phyloP scores from a whole-genome alignment of 2,329 filamentous ascomycete genomes.

The Penicillium sp. region DNA sequence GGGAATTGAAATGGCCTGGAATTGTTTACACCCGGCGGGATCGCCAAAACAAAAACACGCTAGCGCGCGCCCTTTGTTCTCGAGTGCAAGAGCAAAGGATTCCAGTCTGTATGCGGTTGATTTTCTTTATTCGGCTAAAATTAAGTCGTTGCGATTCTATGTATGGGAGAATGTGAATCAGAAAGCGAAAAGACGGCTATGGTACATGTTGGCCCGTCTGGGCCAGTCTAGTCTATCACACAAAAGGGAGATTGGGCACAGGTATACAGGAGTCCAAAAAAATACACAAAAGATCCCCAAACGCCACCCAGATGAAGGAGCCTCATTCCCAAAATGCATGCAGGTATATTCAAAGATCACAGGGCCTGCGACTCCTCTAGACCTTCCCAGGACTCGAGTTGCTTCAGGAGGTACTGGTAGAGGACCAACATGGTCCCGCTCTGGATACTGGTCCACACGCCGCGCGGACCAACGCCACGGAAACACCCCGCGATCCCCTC shows the following conservation, averaged over 20 bases:
- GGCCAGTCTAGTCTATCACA: slow-evolving; percentile 23
- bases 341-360: slow-evolving; percentile 13
- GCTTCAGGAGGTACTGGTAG: slow-evolving; percentile 81
- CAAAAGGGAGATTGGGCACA: slow-evolving; percentile 15
- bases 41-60: slow-evolving; percentile 31
- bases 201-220: slow-evolving; percentile 15
- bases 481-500: slow-evolving; percentile 92
- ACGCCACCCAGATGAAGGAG: slow-evolving; percentile 22
- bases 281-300: slow-evolving; percentile 12
- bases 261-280: slow-evolving; percentile 1
- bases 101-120: not conserved
- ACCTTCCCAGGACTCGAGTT: slow-evolving; percentile 61
- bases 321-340: slow-evolving; percentile 14
- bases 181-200: slow-evolving; percentile 8
- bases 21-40: slow-evolving; percentile 35
- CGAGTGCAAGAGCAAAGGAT: not conserved
- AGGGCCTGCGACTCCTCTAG: slow-evolving; percentile 22
- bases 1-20: slow-evolving; percentile 13
- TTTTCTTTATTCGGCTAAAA: not conserved
- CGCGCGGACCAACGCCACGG: slow-evolving; percentile 84
- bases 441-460: slow-evolving; percentile 96
- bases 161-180: not conserved
- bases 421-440: slow-evolving; percentile 94
- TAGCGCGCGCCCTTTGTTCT: slow-evolving; percentile 23
- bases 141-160: too few species aligned